These are phyloP conservation scores for Penicillium taxi DNA, from an alignment of 495 filamentous ascomycete species.

Conservation along the genomic window DNA sequence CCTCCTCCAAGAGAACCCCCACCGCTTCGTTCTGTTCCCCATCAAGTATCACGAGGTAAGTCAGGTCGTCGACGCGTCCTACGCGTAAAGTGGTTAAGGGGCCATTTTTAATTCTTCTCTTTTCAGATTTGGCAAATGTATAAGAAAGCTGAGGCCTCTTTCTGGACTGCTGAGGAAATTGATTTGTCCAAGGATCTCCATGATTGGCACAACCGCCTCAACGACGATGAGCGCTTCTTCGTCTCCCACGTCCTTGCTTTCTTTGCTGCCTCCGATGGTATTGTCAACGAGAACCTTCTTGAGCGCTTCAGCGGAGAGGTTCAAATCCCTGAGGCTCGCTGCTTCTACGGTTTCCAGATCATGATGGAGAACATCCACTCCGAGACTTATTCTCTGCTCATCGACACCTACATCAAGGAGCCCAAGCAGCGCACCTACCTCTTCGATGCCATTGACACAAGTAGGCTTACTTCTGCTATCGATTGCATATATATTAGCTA, in stretches of 20 bases:
- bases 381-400: conserved; percentile 97
- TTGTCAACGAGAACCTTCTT: conserved; percentile 98
- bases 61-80: conserved; percentile 47
- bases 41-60: conserved; percentile 99
- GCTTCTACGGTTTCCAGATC: conserved; percentile 99
- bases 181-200: conserved; percentile 97
- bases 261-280: conserved; percentile 98
- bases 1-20: conserved; percentile 87
- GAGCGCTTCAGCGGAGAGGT: conserved; percentile 97
- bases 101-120: conserved; percentile 11
- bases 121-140: conserved; percentile 99
- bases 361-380: conserved; percentile 99
- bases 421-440: conserved; percentile 89
- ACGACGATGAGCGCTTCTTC: conserved; percentile 96
- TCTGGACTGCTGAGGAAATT: conserved; percentile 99
- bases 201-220: conserved; percentile 97
- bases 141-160: conserved; percentile 99
- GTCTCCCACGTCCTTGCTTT: conserved; percentile 97
- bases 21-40: conserved; percentile 95
- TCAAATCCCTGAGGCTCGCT: conserved; percentile 94
- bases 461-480: conserved; percentile 36
- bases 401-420: conserved; percentile 99
- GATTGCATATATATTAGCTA: conserved; percentile 10
- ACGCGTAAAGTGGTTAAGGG: conserved; percentile 60
- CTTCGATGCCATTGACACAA: conserved; percentile 98